Percentiles rank a stretch among this genome's conserved stretches.
Conservation (phyloP, 768 basidiomycete species). For the Leccinum subtestaceum region DNA sequence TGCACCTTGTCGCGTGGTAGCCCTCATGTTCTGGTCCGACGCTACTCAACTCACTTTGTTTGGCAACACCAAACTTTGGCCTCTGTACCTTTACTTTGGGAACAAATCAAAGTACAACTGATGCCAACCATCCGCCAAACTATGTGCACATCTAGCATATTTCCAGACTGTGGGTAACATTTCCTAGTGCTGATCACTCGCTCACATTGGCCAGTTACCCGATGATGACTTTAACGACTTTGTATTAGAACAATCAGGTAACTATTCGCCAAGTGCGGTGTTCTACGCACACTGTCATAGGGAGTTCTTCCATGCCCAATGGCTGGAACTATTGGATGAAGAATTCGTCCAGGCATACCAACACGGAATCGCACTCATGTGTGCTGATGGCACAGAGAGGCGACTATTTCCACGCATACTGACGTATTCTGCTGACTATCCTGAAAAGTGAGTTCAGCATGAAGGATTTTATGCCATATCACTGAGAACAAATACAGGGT, state of each 20-base stretch:
- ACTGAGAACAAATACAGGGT: too few species aligned
- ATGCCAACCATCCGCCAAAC: background rate
- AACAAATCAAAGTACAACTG: background rate
- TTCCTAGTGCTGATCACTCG: background rate
- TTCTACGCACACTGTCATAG: background rate
- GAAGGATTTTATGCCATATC: too few species aligned
- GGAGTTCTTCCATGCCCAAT: background rate
- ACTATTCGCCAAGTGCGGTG: background rate
- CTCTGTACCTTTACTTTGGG: background rate
- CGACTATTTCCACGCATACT: background rate
- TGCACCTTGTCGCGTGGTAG: background rate
- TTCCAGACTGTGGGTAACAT: background rate
- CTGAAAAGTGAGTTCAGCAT: background rate
- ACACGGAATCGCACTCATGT: background rate
- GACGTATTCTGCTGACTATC: background rate
- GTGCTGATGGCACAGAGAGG: background rate
- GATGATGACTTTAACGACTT: background rate
- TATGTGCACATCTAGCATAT: background rate
- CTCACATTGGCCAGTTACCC: background rate
- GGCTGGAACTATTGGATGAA: background rate
- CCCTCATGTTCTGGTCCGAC: background rate
- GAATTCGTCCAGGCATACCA: background rate
- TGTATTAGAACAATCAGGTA: background rate
- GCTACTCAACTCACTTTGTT: background rate
- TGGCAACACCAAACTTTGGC: background rate